Evolutionary conservation across 768 basidiomycete species (phyloP).

Genomic region (Tulasnella sp.): DNA sequence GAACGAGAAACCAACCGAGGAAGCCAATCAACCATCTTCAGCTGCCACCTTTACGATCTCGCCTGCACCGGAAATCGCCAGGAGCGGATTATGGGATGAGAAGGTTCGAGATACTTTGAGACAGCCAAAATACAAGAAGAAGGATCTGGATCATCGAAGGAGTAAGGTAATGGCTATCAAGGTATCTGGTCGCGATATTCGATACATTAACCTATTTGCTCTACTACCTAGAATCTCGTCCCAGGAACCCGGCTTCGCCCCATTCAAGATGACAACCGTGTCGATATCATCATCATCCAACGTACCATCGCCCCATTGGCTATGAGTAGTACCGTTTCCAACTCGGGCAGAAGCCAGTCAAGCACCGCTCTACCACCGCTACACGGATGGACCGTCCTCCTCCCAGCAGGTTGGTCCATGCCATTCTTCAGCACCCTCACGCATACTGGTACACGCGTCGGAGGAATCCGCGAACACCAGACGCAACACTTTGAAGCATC

Average conservation of each 20-base stretch:
- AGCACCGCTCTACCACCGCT: conserved; percentile 30
- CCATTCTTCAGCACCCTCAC: conserved; percentile 75
- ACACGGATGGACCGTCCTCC: conserved; percentile 79
- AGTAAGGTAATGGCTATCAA: conserved; percentile 42
- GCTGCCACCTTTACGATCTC: conserved; percentile 31
- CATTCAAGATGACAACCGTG: conserved; percentile 63
- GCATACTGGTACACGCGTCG: conserved; percentile 74
- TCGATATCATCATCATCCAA: conserved; percentile 78
- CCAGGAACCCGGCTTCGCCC: conserved; percentile 68
- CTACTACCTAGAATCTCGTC: conserved; percentile 45
- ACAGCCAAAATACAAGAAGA: conserved; percentile 64
- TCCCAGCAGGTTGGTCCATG: conserved; percentile 88
- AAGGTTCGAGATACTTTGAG: conserved; percentile 39
- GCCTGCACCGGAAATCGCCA: conserved; percentile 50
- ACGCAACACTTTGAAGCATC: conserved; percentile 80
- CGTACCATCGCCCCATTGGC: conserved; percentile 45
- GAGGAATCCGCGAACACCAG: conserved; percentile 72
- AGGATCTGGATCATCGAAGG: conserved; percentile 75
- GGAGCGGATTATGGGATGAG: conserved; percentile 67
- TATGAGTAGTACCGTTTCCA: too few species aligned
- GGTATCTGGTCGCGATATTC: not conserved
- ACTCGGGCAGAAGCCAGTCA: conserved; percentile 12
- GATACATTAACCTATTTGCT: not conserved
- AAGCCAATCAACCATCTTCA: conserved; percentile 22
- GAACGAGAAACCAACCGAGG: conserved; percentile 42